Conservation (phyloP, 306 rosid genomes). For the barrel medic (Medicago truncatula) region MtrunA17r5.0-ANR NC_053048.1:25215001-25215500, state of each 20-base stretch:
- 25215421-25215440: conserved; percentile 66
- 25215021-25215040: not conserved
- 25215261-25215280: conserved; percentile 99
- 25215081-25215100: conserved; percentile 54
- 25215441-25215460: conserved; percentile 94
- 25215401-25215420: conserved; percentile 87
- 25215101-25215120: conserved; percentile 92
- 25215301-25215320: conserved; percentile 73
- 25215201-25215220: conserved; percentile 72
- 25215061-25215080: not conserved
- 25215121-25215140: conserved; percentile 80
- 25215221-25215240: conserved; percentile 89
- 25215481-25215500: conserved; percentile 86
- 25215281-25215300: conserved; percentile 80
- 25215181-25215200: conserved; percentile 70
- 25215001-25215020: not conserved
- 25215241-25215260: conserved; percentile 94
- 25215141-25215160: conserved; percentile 74
- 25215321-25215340: conserved; percentile 99
- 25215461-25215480: conserved; percentile 78
- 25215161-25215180: conserved; percentile 90
- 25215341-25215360: conserved; percentile 87
- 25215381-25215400: conserved; percentile 98
- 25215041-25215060: not conserved
- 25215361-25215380: conserved; percentile 89